Evolutionary conservation across 441 rosid species (phyloP), one percentile per base, ranked within the genome.

Genomic region (Kokia cookei): DNA sequence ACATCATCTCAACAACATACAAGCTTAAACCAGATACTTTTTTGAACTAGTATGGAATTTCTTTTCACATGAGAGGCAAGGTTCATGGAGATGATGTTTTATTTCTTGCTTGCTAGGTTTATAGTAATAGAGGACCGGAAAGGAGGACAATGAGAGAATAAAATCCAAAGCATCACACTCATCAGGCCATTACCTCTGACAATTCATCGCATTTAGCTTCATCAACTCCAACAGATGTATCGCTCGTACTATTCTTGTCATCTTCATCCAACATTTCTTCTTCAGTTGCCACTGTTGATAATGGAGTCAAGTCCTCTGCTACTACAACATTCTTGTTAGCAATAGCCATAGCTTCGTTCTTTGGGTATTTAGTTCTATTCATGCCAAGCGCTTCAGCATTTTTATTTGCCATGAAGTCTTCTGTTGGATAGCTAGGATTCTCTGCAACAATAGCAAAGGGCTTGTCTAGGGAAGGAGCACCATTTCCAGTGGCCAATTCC

Each of bases 151-250:
- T 6, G 61, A 65, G 42, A 72, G 78, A 27, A 68, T 32, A 77
- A 48, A 65, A 57, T 69, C 72, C 65, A 77, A 59, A 75, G 73
- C 45, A 74, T 76, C 79, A 78, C 78, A 84, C 79, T 74, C 78
- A 73, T 90, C 85, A 84, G 76, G 84, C 88, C 81, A 78, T 91
- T 91, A 90, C 97, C 97, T 93, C 90, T 58, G 84, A 81, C 51
- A 71, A 73, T 60, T 73, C 71, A 17, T 76, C 73, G 50, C 75
- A 65, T 75, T 69, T 75, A 60, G 82, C 78, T 80, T 84, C 85
- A 78, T 53, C 58, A 64, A 65, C 81, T 73, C 74, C 83, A 35
- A 53, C 45, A 0, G 84, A 61, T 61, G 74, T 80, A 83, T 83
- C 78, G 15, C 63, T 29, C 7, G 64, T 51, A 59, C 37, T 4